Evolutionary conservation across 1,139 yeast species (phyloP), one percentile per base, ranked within the genome.

Genomic region (Yamadazyma blattariae): DNA sequence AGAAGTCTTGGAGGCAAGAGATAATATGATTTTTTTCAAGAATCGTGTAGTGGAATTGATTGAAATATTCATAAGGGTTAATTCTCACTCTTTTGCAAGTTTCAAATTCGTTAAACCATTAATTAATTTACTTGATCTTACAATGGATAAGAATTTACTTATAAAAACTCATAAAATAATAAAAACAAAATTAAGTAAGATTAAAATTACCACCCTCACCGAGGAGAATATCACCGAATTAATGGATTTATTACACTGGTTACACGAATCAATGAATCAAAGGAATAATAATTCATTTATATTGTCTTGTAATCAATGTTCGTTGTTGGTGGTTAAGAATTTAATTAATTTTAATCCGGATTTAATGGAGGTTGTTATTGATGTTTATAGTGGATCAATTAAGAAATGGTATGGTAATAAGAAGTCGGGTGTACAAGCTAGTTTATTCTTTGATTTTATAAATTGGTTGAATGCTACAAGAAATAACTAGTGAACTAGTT

Each of bases 1-100:
- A 15, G 95, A 87, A 46, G 88, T 77, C 15, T 62, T 71, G 32
- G 82, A 80, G 43, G 96, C 97, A 6, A 77, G 81, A 50, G 88
- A 84, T 49, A 84, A 80, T 50, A 84, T 92, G 70, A 67, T 82
- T 5, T 76, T 84, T 37, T 83, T 89, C 65, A 92, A 92, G 54
- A 77, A 78, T 44, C 71, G 96, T 38, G 73, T 88, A 4, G 61
- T 90, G 34, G 97, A 89, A 48, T 65, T 92, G 47, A 55, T 92
- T 27, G 94, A 85, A 21, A 61, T 76, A 6, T 87, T 76, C 49
- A 62, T 68, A 45, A 74, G 71, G 42, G 53, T 53, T 7, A 72
- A 77, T 45, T 71, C 77, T 0, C 51, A 61, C 19, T 70, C 74
- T n/a, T 46, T 56, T 12, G 54, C 58, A 57, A 64, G 63, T 40